Percentiles rank a stretch among this genome's conserved stretches.
These are phyloP conservation scores for Mollisia scopiformis DNA, from an alignment of 2,329 filamentous ascomycete genomes.

Conservation along the genomic window DNA sequence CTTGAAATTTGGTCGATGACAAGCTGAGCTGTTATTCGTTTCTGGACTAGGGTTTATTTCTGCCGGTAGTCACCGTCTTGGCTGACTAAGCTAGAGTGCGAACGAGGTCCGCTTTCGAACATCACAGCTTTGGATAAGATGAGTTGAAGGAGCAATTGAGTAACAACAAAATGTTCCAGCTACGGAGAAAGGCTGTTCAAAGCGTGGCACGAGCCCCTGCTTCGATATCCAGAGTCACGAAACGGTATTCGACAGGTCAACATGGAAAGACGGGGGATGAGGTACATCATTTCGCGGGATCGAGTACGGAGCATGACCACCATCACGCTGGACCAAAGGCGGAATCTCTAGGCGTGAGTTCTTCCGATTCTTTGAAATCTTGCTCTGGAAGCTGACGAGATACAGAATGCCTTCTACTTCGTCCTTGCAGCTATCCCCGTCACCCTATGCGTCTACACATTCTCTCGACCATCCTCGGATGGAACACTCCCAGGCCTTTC, in stretches of 20 bases:
- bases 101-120: slow-evolving; percentile 14
- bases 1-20: not conserved
- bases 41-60: not conserved
- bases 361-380: too few relatives aligned
- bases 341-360: slow-evolving; percentile 55
- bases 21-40: not conserved
- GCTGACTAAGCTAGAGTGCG: slow-evolving; percentile 13
- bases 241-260: slow-evolving; percentile 28
- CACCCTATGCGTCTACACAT: slow-evolving; percentile 46
- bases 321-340: slow-evolving; percentile 42
- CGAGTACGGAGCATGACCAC: slow-evolving; percentile 31
- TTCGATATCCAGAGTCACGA: slow-evolving; percentile 18
- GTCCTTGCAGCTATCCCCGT: slow-evolving; percentile 48
- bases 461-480: slow-evolving; percentile 42
- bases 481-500: slow-evolving; percentile 46
- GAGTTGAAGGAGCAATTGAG: slow-evolving; percentile 31
- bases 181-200: slow-evolving; percentile 36
- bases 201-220: slow-evolving; percentile 29
- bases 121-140: slow-evolving; percentile 12
- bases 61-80: not conserved
- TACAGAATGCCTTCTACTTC: slow-evolving; percentile 50
- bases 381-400: not conserved
- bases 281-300: slow-evolving; percentile 22
- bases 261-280: slow-evolving; percentile 28
- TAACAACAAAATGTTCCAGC: slow-evolving; percentile 36